Evolutionary conservation across 768 basidiomycete genomes (phyloP).

Genomic region (Boletus coccyginus): DNA sequence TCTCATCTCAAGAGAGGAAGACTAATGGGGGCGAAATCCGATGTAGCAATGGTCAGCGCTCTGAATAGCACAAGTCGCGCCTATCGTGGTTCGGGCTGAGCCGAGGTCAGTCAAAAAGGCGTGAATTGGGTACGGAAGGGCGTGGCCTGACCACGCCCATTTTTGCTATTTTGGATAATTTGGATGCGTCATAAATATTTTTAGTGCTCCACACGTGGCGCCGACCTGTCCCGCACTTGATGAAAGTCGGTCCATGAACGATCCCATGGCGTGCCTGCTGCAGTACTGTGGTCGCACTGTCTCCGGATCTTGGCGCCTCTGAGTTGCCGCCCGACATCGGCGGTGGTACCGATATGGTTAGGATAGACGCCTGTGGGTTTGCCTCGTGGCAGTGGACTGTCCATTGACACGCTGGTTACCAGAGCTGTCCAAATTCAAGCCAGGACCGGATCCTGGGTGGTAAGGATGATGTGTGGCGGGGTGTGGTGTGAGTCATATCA

Average conservation of each 20-base stretch:
- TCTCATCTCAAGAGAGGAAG: too few relatives aligned
- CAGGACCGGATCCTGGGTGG: not conserved
- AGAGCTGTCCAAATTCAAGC: not conserved
- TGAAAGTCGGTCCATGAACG: not conserved
- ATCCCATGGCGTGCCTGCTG: too few relatives aligned
- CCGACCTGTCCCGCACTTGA: too few relatives aligned
- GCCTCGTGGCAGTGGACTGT: not conserved
- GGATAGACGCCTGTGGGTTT: not conserved
- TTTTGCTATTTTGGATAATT: too few relatives aligned
- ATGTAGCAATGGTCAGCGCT: too few relatives aligned
- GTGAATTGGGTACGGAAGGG: too few relatives aligned
- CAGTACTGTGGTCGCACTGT: not conserved
- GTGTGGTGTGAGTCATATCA: not conserved
- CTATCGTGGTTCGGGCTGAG: not conserved
- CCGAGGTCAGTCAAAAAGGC: not conserved
- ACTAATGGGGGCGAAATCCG: too few relatives aligned
- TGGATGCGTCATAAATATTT: too few relatives aligned
- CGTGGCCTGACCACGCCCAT: too few relatives aligned
- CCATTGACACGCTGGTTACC: too few relatives aligned
- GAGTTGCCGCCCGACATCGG: not conserved
- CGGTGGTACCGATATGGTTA: not conserved
- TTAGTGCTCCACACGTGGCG: too few relatives aligned
- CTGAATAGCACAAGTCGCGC: too few relatives aligned
- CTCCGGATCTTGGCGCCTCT: constrained; percentile 3
- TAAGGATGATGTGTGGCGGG: not conserved